Evolutionary conservation across 2,329 filamentous ascomycete genomes (phyloP).

Genomic region (Macrophomina phaseolina): DNA sequence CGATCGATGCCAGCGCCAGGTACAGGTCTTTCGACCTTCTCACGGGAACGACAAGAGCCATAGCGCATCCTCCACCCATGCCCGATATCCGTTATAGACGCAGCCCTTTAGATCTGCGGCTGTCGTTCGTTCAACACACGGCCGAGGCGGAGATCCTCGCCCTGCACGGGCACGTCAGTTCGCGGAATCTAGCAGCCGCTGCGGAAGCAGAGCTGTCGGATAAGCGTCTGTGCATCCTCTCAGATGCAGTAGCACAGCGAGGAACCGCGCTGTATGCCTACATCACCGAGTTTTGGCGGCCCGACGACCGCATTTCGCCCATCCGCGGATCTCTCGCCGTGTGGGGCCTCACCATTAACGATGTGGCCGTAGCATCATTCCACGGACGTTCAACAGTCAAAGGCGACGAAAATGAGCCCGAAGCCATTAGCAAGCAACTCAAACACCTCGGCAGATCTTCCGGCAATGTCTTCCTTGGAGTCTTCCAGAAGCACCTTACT

Average conservation of each 20-base stretch:
- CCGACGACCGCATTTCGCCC: conserved; percentile 89
- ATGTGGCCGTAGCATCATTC: conserved; percentile 94
- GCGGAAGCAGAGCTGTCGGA: too few species aligned
- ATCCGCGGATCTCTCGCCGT: conserved; percentile 94
- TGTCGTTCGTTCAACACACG: too few species aligned
- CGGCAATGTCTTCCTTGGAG: conserved; percentile 93
- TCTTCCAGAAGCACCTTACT: conserved; percentile 99
- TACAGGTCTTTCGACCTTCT: too few species aligned
- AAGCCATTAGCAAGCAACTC: conserved; percentile 95
- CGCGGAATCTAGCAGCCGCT: too few species aligned
- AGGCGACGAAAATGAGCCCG: conserved; percentile 99
- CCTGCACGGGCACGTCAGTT: too few species aligned
- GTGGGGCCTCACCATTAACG: conserved; percentile 97
- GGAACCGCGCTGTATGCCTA: conserved; percentile 93
- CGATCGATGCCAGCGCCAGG: too few species aligned
- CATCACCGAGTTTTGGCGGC: conserved; percentile 99
- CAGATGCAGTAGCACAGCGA: conserved; percentile 94
- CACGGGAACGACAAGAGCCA: too few species aligned
- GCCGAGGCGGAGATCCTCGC: too few species aligned
- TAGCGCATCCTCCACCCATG: too few species aligned
- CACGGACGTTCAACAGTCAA: conserved; percentile 98
- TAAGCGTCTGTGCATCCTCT: conserved; percentile 67
- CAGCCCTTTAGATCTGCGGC: too few species aligned
- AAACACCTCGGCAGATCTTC: conserved; percentile 92
- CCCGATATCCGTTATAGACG: too few species aligned